Conservation (phyloP, 2,329 filamentous ascomycete species). For the Xenoacremonium recifei region DNA sequence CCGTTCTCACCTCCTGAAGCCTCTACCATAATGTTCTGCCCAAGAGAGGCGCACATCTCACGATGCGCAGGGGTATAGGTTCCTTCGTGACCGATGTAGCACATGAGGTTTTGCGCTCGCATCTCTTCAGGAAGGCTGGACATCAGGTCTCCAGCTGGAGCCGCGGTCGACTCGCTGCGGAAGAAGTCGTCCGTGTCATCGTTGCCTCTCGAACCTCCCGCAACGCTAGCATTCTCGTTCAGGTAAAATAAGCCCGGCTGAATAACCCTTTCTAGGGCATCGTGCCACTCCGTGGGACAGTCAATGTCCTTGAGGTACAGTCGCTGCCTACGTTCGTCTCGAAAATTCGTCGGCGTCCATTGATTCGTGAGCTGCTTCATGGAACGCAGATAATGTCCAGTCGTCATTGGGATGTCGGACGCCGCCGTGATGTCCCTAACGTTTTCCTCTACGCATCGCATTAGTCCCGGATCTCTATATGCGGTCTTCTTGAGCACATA, state of each 20-base stretch:
- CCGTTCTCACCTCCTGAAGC: conserved; percentile 71
- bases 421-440: conserved; percentile 77
- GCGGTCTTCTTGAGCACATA: conserved; percentile 37
- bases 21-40: conserved; percentile 98
- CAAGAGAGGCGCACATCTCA: conserved; percentile 95
- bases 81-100: conserved; percentile 95
- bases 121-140: conserved; percentile 82
- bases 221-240: conserved; percentile 68
- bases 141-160: conserved; percentile 88
- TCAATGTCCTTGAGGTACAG: conserved; percentile 98
- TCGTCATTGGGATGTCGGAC: conserved; percentile 77
- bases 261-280: conserved; percentile 74
- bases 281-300: conserved; percentile 82
- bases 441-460: conserved; percentile 63
- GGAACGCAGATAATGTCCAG: conserved; percentile 85
- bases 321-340: conserved; percentile 76
- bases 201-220: conserved; percentile 31
- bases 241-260: conserved; percentile 85
- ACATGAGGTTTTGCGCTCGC: conserved; percentile 96
- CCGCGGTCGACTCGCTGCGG: conserved; percentile 56
- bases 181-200: conserved; percentile 39
- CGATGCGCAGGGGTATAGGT: conserved; percentile 94
- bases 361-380: conserved; percentile 83
- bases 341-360: conserved; percentile 73
- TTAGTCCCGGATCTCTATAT: conserved; percentile 15